phyloP scores from a whole-genome alignment of 106 monocot species.

The Phalaenopsis aphrodite region DNA sequence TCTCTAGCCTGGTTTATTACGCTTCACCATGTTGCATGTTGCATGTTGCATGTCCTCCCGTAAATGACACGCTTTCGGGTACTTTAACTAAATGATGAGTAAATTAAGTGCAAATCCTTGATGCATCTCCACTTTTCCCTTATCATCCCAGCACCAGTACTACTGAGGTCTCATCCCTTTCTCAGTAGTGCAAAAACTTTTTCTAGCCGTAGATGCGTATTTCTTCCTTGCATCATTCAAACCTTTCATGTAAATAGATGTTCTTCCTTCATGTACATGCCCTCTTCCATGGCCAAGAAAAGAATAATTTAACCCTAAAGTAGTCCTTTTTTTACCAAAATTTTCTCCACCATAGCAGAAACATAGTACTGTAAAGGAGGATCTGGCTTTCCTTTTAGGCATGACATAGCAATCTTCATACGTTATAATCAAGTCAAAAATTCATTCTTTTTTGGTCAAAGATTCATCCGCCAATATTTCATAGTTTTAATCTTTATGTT shows the following conservation, averaged over 20 bases:
- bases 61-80: neutral
- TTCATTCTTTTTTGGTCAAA: constrained; percentile 2
- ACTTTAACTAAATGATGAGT: neutral
- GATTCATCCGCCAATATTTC: constrained; percentile 3
- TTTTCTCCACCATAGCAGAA: neutral
- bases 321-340: neutral
- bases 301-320: no score
- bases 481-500: neutral
- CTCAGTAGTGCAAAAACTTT: neutral
- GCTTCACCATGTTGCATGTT: no score
- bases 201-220: neutral
- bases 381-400: neutral
- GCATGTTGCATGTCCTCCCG: neutral
- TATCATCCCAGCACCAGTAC: neutral
- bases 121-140: neutral
- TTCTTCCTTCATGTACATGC: neutral
- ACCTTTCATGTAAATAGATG: neutral
- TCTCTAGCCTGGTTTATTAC: no score
- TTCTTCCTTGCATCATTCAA: neutral
- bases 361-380: neutral
- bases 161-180: neutral
- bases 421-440: no score
- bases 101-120: neutral
- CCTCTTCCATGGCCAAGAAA: neutral
- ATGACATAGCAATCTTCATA: neutral